phyloP scores from a whole-genome alignment of 805 yeast species.

The Priceomyces fermenticarens region DNA sequence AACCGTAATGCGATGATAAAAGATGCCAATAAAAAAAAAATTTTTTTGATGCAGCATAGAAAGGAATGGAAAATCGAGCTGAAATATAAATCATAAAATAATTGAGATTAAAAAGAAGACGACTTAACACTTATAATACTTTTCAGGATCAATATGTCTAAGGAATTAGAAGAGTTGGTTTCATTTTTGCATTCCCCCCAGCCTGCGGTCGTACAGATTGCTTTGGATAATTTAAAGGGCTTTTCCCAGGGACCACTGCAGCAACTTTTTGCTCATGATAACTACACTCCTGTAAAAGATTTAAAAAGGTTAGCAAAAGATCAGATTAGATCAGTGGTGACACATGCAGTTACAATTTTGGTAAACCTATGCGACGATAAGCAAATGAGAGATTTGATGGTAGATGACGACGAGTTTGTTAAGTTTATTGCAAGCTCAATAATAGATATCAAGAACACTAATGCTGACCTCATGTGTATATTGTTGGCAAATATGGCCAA shows the following conservation, averaged over 20 bases:
- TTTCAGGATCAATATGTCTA: slow-evolving; percentile 29
- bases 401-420: slow-evolving; percentile 58
- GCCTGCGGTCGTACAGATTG: slow-evolving; percentile 76
- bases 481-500: slow-evolving; percentile 84
- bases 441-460: slow-evolving; percentile 53
- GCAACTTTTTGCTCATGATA: slow-evolving; percentile 64
- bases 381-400: slow-evolving; percentile 60
- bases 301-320: slow-evolving; percentile 59
- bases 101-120: neutral
- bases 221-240: slow-evolving; percentile 79
- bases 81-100: too few relatives aligned
- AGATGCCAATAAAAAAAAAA: too few relatives aligned
- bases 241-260: slow-evolving; percentile 71
- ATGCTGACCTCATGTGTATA: slow-evolving; percentile 81
- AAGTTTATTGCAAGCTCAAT: slow-evolving; percentile 47
- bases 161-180: slow-evolving; percentile 56
- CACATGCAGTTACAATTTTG: slow-evolving; percentile 72
- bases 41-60: too few relatives aligned
- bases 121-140: neutral
- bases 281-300: slow-evolving; percentile 69
- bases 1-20: too few relatives aligned
- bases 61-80: too few relatives aligned
- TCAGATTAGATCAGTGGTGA: slow-evolving; percentile 52
- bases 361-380: slow-evolving; percentile 78
- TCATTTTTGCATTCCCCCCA: slow-evolving; percentile 79